Percentiles rank a stretch among this genome's conserved stretches.
Conservation (phyloP, 1,284 basidiomycete species). For the Puccinia coronata region DNA sequence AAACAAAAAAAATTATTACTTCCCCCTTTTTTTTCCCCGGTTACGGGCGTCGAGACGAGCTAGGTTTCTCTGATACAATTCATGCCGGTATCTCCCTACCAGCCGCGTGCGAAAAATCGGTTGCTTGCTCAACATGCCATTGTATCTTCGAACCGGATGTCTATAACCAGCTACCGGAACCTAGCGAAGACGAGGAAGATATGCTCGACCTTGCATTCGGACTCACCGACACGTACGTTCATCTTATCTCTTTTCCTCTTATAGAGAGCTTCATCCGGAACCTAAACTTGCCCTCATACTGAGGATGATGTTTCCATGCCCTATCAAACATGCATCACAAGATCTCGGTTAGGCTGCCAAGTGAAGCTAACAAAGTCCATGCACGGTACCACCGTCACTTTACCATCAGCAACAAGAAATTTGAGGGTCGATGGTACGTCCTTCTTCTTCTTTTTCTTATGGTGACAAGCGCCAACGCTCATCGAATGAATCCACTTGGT, state of each 20-base stretch:
- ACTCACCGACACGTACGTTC: constrained; percentile 81
- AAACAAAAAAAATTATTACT: no score
- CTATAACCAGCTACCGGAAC: constrained; percentile 83
- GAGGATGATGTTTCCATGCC: no score
- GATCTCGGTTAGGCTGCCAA: constrained; percentile 70
- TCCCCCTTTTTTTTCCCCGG: no score
- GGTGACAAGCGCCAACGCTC: neutral
- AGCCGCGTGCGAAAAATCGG: constrained; percentile 91
- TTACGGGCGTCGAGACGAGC: no score
- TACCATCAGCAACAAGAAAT: constrained; percentile 91
- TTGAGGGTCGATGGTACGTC: constrained; percentile 88
- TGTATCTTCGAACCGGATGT: constrained; percentile 80
- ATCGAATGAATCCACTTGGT: neutral
- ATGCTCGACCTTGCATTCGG: constrained; percentile 99
- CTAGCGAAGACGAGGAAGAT: constrained; percentile 95
- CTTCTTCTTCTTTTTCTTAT: neutral
- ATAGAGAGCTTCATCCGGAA: neutral
- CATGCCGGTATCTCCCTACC: neutral
- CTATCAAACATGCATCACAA: constrained; percentile 52
- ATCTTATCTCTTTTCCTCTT: neutral
- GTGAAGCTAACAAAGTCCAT: constrained; percentile 78
- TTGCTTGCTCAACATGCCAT: constrained; percentile 98
- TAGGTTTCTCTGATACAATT: no score
- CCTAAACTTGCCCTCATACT: no score
- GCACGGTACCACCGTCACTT: constrained; percentile 79